Conservation (phyloP, 1,284 basidiomycete species). For the Ceratobasidium sp. region DNA sequence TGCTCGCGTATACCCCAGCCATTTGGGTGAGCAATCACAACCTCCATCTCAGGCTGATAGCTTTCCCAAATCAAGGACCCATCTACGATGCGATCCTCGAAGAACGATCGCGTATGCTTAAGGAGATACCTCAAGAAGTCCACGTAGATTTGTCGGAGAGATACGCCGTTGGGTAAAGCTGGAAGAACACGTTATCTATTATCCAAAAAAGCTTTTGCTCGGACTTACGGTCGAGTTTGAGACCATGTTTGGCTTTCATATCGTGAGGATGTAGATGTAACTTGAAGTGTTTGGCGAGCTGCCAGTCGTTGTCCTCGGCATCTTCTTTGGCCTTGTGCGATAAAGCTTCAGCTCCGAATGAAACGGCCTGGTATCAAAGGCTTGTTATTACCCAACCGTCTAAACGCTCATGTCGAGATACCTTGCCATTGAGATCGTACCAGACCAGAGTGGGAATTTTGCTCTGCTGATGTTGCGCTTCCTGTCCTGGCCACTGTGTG, state of each 20-base stretch:
- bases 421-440: conserved; percentile 43
- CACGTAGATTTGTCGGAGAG: conserved; percentile 38
- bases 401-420: not conserved
- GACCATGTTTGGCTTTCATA: conserved; percentile 37
- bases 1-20: conserved; percentile 48
- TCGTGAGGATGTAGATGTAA: conserved; percentile 46
- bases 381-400: not conserved
- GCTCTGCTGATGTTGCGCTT: conserved; percentile 23
- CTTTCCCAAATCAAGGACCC: conserved; percentile 43
- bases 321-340: conserved; percentile 11
- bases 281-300: conserved; percentile 47
- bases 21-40: conserved; percentile 48
- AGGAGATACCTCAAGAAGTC: conserved; percentile 47
- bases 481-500: conserved; percentile 47
- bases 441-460: conserved; percentile 48
- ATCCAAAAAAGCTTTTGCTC: not conserved
- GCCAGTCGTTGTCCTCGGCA: conserved; percentile 45
- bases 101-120: conserved; percentile 42
- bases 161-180: conserved; percentile 40
- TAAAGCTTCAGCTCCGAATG: conserved; percentile 45
- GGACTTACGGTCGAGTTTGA: conserved; percentile 35
- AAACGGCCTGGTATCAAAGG: conserved; percentile 28
- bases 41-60: conserved; percentile 30
- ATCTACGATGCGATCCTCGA: conserved; percentile 42
- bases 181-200: not conserved